Percentiles rank a stretch among this genome's conserved stretches.
These are phyloP conservation scores for Aspergillus diversus DNA, from an alignment of 495 filamentous ascomycete species.

Conservation along the genomic window DNA sequence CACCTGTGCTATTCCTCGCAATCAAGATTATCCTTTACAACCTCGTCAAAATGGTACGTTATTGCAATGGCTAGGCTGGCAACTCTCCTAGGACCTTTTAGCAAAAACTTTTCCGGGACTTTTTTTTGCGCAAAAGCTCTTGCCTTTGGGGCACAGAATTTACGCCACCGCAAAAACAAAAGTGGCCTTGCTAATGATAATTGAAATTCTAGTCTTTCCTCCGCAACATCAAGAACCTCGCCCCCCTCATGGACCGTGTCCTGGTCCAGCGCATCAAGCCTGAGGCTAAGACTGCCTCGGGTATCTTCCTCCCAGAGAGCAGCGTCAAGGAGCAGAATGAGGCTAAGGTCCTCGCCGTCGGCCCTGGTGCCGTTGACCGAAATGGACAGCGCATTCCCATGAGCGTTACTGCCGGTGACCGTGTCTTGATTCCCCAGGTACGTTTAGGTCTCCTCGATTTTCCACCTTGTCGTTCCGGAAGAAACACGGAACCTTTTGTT, in stretches of 20 bases:
- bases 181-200: neutral
- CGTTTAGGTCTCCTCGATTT: conserved; percentile 32
- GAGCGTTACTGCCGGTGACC: conserved; percentile 81
- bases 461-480: conserved; percentile 7
- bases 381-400: conserved; percentile 84
- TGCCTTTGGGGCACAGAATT: too few species aligned
- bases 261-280: conserved; percentile 98
- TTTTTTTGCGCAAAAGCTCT: neutral
- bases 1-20: conserved; percentile 4
- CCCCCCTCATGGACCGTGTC: conserved; percentile 96
- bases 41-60: conserved; percentile 36
- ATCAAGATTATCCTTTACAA: conserved; percentile 12
- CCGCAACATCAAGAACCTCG: conserved; percentile 94
- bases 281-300: conserved; percentile 91
- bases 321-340: conserved; percentile 98
- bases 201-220: conserved; percentile 58
- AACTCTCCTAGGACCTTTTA: neutral
- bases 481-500: neutral
- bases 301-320: conserved; percentile 97
- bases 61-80: neutral
- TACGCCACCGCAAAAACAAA: neutral
- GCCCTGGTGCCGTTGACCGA: conserved; percentile 82
- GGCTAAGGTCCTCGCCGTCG: conserved; percentile 92
- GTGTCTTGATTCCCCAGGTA: conserved; percentile 97
- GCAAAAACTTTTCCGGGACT: conserved; percentile 15